Evolutionary conservation across 352 stramenopile species (phyloP).

Genomic region (Globisporangium spinosum): DNA sequence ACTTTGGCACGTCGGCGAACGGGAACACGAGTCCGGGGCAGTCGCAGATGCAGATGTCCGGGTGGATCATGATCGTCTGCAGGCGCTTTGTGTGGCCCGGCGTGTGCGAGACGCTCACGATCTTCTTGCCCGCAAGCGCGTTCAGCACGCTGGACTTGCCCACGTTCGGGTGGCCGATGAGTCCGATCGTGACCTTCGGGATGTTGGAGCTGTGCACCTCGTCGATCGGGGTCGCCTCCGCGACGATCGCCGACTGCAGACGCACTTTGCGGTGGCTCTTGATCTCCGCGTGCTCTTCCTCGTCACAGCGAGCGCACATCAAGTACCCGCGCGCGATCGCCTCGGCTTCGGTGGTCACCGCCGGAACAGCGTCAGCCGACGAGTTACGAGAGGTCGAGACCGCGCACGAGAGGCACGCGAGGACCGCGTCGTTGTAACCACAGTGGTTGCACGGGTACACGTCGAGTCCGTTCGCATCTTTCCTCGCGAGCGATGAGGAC

Average conservation of each 20-base stretch:
- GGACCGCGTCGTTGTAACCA: slow-evolving; percentile 51
- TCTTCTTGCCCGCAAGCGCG: slow-evolving; percentile 80
- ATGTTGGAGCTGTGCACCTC: slow-evolving; percentile 39
- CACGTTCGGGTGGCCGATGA: slow-evolving; percentile 89
- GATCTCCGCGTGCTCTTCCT: slow-evolving; percentile 61
- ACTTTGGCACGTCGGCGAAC: slow-evolving; percentile 76
- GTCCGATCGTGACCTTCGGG: slow-evolving; percentile 68
- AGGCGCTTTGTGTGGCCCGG: slow-evolving; percentile 83
- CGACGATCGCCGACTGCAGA: slow-evolving; percentile 30
- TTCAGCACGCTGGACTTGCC: slow-evolving; percentile 88
- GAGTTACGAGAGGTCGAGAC: slow-evolving; percentile 13
- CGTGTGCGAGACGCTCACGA: slow-evolving; percentile 85
- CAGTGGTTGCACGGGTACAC: slow-evolving; percentile 66
- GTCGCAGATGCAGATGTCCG: slow-evolving; percentile 84
- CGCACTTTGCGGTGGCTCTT: slow-evolving; percentile 58
- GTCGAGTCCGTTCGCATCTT: slow-evolving; percentile 13
- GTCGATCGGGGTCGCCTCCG: slow-evolving; percentile 23
- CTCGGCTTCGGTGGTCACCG: slow-evolving; percentile 47
- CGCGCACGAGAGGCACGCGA: slow-evolving; percentile 65
- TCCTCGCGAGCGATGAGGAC: slow-evolving; percentile 10
- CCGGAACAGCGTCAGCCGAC: slow-evolving; percentile 24
- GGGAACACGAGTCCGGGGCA: slow-evolving; percentile 85
- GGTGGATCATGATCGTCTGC: slow-evolving; percentile 82
- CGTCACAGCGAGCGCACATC: slow-evolving; percentile 63
- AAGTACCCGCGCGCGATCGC: slow-evolving; percentile 60